A percentile compares a stretch with the other conserved stretches of the same genome.
These are phyloP conservation scores for Rhynchospora breviuscula DNA, from an alignment of 176 grass and related monocot species.

Conservation along the genomic window DNA sequence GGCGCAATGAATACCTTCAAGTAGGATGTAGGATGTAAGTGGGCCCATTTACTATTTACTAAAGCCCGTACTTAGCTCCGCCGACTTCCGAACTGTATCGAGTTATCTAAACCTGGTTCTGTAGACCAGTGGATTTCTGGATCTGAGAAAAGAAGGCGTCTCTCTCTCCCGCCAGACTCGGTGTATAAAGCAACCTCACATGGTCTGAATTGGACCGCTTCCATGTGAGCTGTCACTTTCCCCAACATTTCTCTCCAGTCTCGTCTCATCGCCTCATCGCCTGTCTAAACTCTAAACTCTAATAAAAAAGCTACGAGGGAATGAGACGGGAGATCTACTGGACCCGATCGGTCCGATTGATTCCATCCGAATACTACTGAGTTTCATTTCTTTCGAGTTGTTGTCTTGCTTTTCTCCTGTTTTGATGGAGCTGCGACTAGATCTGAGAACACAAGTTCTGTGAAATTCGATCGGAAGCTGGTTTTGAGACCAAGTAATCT, in stretches of 20 bases:
- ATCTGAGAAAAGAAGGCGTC: too few species aligned
- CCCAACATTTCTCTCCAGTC: slow-evolving; percentile 10
- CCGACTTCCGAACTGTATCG: neutral
- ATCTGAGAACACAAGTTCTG: neutral
- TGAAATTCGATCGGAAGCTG: neutral
- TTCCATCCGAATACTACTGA: neutral
- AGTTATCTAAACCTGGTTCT: neutral
- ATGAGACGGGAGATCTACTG: slow-evolving; percentile 27
- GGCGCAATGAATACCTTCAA: neutral
- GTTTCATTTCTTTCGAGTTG: neutral
- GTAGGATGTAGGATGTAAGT: neutral
- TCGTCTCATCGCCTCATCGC: too few species aligned
- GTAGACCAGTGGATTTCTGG: neutral
- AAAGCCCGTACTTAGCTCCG: slow-evolving; percentile 15
- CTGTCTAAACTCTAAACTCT: neutral
- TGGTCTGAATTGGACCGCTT: neutral
- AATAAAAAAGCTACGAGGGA: neutral
- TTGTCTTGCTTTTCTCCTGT: neutral
- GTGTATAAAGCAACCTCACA: neutral
- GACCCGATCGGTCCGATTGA: slow-evolving; percentile 12
- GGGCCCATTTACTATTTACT: neutral
- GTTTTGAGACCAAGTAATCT: neutral
- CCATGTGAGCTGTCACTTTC: slow-evolving; percentile 3
- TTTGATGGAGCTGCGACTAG: slow-evolving; percentile 19
- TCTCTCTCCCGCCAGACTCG: neutral